Evolutionary conservation across 2,329 filamentous ascomycete genomes (phyloP).

Genomic region (Phyllosticta citriasiana): DNA sequence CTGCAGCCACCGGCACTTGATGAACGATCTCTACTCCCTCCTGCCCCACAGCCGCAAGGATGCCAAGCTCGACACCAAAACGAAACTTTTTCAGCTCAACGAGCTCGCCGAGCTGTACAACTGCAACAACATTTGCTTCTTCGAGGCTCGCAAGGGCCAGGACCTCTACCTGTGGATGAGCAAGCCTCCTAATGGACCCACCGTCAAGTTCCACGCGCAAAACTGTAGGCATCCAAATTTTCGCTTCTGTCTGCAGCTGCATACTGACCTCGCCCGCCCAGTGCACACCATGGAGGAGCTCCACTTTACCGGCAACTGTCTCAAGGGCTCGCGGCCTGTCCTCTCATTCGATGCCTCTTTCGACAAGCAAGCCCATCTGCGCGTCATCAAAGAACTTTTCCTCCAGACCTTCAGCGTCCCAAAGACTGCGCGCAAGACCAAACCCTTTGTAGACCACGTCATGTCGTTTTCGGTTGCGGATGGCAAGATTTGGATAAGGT

Average conservation of each 20-base stretch:
- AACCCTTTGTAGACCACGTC: slow-evolving; percentile 93
- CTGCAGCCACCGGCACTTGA: slow-evolving; percentile 78
- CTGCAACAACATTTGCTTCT: slow-evolving; percentile 90
- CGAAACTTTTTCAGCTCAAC: slow-evolving; percentile 51
- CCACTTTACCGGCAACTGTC: slow-evolving; percentile 91
- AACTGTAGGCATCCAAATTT: slow-evolving; percentile 43
- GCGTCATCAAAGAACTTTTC: slow-evolving; percentile 81
- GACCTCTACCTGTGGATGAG: slow-evolving; percentile 92
- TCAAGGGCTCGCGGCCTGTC: slow-evolving; percentile 84
- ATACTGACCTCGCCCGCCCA: slow-evolving; percentile 15
- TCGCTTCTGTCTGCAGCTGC: not conserved
- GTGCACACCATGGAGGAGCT: slow-evolving; percentile 96
- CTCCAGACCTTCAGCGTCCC: slow-evolving; percentile 88
- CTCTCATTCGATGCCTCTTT: slow-evolving; percentile 88
- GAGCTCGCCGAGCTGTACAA: slow-evolving; percentile 62
- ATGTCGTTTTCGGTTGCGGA: slow-evolving; percentile 87
- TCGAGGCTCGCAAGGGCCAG: slow-evolving; percentile 88
- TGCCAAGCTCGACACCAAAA: slow-evolving; percentile 94
- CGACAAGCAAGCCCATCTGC: slow-evolving; percentile 68
- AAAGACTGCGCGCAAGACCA: slow-evolving; percentile 75
- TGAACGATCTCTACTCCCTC: slow-evolving; percentile 79
- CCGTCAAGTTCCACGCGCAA: slow-evolving; percentile 67
- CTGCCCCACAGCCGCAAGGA: slow-evolving; percentile 91
- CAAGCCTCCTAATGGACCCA: slow-evolving; percentile 78
- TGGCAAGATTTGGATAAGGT: slow-evolving; percentile 90